Percentiles rank a stretch among this genome's conserved stretches.
These are phyloP conservation scores for Pseudogymnoascus sp. DNA, from an alignment of 2,329 filamentous ascomycete species.

Conservation along the genomic window DNA sequence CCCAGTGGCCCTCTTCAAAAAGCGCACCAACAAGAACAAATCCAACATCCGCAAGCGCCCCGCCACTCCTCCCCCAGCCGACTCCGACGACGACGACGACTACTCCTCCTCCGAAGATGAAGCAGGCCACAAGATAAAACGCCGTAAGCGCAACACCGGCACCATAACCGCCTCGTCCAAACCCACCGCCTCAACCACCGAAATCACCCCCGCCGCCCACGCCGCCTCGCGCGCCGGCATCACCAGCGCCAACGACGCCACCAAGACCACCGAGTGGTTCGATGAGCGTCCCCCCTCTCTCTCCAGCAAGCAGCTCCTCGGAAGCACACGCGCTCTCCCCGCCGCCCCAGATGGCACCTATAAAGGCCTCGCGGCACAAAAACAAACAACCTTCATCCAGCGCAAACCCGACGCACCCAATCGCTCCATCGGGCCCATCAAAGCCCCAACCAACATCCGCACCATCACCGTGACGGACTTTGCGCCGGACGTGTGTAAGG, in stretches of 20 bases:
- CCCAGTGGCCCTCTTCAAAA: slow-evolving; percentile 69
- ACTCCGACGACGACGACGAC: slow-evolving; percentile 49
- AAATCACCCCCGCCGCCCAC: slow-evolving; percentile 47
- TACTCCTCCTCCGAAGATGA: slow-evolving; percentile 70
- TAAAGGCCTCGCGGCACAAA: slow-evolving; percentile 66
- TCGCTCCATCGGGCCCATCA: slow-evolving; percentile 73
- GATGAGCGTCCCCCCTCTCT: slow-evolving; percentile 51
- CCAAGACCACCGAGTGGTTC: slow-evolving; percentile 83
- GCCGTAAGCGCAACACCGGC: slow-evolving; percentile 62
- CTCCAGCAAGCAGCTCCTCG: slow-evolving; percentile 48
- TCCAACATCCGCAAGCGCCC: slow-evolving; percentile 74
- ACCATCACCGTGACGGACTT: slow-evolving; percentile 89
- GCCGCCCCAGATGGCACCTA: slow-evolving; percentile 59
- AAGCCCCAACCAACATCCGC: slow-evolving; percentile 81
- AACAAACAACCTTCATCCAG: slow-evolving; percentile 58
- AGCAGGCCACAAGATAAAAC: slow-evolving; percentile 68
- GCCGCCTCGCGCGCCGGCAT: slow-evolving; percentile 57
- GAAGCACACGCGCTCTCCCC: slow-evolving; percentile 42
- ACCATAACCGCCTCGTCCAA: slow-evolving; percentile 60
- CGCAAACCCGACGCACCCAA: slow-evolving; percentile 70
- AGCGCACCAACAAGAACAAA: slow-evolving; percentile 69
- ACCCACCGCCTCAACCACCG: slow-evolving; percentile 33
- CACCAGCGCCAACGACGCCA: slow-evolving; percentile 73
- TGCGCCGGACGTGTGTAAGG: slow-evolving; percentile 89
- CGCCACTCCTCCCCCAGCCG: slow-evolving; percentile 66